Conservation (phyloP, 306 rosid genomes). For the Dryas drummondii region DNA sequence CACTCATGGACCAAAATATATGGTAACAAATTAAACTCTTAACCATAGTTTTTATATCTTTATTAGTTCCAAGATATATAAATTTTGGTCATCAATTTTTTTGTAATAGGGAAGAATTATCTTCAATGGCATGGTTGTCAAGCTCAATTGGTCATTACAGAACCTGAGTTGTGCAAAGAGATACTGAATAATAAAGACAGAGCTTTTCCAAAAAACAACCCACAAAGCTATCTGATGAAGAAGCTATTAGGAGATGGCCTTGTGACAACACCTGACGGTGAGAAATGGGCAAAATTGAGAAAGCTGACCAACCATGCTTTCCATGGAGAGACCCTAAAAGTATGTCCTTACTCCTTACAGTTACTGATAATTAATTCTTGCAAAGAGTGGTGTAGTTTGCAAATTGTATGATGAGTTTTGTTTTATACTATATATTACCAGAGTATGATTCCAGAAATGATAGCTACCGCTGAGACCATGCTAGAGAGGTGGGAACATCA, state of each 20-base stretch:
- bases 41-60: background rate
- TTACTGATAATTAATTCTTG: background rate
- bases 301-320: slow-evolving; percentile 26
- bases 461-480: slow-evolving; percentile 23
- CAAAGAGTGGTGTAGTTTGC: background rate
- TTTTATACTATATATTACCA: background rate
- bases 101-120: slow-evolving; percentile 26
- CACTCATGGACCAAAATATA: slow-evolving; percentile 6
- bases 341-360: background rate
- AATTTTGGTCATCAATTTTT: background rate
- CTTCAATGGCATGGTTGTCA: slow-evolving; percentile 37
- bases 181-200: slow-evolving; percentile 24
- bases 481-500: slow-evolving; percentile 18
- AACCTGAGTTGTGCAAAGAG: slow-evolving; percentile 33
- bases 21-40: background rate
- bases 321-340: slow-evolving; percentile 30
- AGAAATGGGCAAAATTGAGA: slow-evolving; percentile 30
- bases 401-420: too few species aligned
- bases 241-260: slow-evolving; percentile 39
- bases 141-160: slow-evolving; percentile 31
- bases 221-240: background rate
- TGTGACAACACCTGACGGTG: slow-evolving; percentile 18
- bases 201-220: slow-evolving; percentile 8
- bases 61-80: background rate
- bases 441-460: slow-evolving; percentile 27